Conservation (phyloP, 495 filamentous ascomycete genomes). For the Cladorrhinum samala region DNA sequence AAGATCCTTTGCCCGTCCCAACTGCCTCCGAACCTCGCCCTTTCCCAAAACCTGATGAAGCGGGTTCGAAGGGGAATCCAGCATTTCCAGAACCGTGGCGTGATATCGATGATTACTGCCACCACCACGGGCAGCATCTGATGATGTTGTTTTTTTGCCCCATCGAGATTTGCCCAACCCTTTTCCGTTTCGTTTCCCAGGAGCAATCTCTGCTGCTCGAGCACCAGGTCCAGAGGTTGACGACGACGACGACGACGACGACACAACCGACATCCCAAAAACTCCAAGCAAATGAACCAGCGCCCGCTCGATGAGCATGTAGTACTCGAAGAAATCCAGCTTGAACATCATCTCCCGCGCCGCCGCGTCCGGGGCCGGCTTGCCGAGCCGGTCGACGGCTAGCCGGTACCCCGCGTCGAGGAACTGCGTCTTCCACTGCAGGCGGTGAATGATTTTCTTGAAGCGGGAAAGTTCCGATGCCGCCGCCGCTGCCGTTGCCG, state of each 20-base stretch:
- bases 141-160: too few relatives aligned
- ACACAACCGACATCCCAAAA: constrained; percentile 45
- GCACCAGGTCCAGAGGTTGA: neutral
- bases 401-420: constrained; percentile 47
- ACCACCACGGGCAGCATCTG: neutral
- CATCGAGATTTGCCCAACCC: neutral
- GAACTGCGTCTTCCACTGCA: constrained; percentile 57
- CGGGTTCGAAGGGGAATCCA: constrained; percentile 45
- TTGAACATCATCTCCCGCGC: constrained; percentile 61
- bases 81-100: constrained; percentile 54
- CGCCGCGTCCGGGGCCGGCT: constrained; percentile 11
- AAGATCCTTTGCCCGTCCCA: constrained; percentile 57
- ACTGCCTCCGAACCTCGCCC: constrained; percentile 39
- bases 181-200: neutral
- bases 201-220: neutral
- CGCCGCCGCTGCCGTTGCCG: constrained; percentile 15
- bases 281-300: constrained; percentile 55
- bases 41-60: constrained; percentile 45
- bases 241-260: constrained; percentile 5
- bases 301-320: constrained; percentile 58
- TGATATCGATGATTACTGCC: constrained; percentile 49
- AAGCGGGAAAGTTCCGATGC: constrained; percentile 46
- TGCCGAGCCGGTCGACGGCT: constrained; percentile 32
- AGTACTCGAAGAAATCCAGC: constrained; percentile 65
- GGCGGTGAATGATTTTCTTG: constrained; percentile 49